These are phyloP conservation scores for Diatrype stigma DNA, from an alignment of 2,329 filamentous ascomycete genomes.

Conservation along the genomic window DNA sequence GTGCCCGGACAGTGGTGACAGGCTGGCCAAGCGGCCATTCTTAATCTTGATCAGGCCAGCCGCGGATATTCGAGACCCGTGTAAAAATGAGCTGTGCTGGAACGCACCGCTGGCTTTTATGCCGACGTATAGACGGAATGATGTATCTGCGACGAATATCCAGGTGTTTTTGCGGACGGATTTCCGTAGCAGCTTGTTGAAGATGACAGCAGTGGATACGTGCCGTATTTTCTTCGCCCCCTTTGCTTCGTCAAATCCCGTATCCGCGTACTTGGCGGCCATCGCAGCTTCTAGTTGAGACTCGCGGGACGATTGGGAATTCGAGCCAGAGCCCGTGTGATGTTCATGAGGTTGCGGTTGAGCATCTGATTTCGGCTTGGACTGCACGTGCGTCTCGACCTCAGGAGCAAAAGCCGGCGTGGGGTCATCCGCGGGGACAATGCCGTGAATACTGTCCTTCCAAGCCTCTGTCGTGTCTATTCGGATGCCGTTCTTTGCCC, in stretches of 20 bases:
- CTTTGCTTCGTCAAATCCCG: slow-evolving; percentile 57
- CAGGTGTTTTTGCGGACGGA: slow-evolving; percentile 83
- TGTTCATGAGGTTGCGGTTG: slow-evolving; percentile 17
- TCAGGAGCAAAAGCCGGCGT: slow-evolving; percentile 49
- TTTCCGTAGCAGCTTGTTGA: slow-evolving; percentile 74
- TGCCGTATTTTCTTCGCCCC: slow-evolving; percentile 54
- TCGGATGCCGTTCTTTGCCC: slow-evolving; percentile 75
- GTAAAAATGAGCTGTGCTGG: slow-evolving; percentile 85
- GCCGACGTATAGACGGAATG: slow-evolving; percentile 79
- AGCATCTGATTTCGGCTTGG: slow-evolving; percentile 19
- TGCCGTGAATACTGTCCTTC: slow-evolving; percentile 75
- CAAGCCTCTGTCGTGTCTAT: slow-evolving; percentile 74
- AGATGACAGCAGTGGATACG: slow-evolving; percentile 66
- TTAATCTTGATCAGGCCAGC: slow-evolving; percentile 85
- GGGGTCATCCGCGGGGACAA: slow-evolving; percentile 58
- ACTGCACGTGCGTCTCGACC: slow-evolving; percentile 21
- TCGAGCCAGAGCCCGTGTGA: slow-evolving; percentile 8
- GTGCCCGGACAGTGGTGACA: slow-evolving; percentile 72
- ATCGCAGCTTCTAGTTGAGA: slow-evolving; percentile 55
- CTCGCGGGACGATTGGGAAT: slow-evolving; percentile 35
- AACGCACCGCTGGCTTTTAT: slow-evolving; percentile 88
- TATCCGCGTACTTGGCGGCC: slow-evolving; percentile 60
- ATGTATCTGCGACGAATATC: slow-evolving; percentile 90
- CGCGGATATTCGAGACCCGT: slow-evolving; percentile 74
- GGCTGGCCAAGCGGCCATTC: slow-evolving; percentile 67